These are phyloP conservation scores for Grosmannia serpens DNA, from an alignment of 2,329 filamentous ascomycete species.

Conservation along the genomic window DNA sequence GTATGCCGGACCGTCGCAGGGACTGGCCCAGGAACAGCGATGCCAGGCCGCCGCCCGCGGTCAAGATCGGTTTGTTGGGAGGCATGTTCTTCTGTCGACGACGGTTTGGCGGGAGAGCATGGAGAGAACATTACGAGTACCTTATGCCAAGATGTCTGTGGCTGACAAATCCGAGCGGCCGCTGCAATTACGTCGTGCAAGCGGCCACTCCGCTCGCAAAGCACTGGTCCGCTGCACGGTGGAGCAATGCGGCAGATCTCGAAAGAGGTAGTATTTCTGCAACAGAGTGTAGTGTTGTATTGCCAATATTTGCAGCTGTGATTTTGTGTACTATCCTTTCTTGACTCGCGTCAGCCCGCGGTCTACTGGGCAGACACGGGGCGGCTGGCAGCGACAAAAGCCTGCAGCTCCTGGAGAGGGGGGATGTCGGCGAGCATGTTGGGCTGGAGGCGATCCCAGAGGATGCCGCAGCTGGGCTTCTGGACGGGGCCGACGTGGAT, in stretches of 20 bases:
- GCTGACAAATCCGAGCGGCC: not conserved
- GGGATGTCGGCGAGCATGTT: constrained; percentile 3
- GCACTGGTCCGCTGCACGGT: too few species aligned
- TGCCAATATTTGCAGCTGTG: too few species aligned
- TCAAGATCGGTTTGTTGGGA: constrained; percentile 23
- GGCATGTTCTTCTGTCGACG: not conserved
- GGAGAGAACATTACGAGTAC: too few species aligned
- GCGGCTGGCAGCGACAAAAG: not conserved
- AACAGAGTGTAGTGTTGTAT: too few species aligned
- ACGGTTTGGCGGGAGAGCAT: too few species aligned
- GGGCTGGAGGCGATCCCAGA: constrained; percentile 1
- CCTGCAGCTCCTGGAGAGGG: constrained; percentile 2
- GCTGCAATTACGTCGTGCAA: too few species aligned
- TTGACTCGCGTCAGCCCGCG: too few species aligned
- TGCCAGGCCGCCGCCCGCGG: constrained; percentile 31
- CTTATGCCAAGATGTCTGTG: not conserved
- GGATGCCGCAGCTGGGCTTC: constrained; percentile 3
- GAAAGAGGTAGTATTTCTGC: too few species aligned
- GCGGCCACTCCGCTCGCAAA: too few species aligned
- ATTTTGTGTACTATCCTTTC: too few species aligned
- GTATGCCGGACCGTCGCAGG: constrained; percentile 28
- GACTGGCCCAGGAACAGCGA: constrained; percentile 33
- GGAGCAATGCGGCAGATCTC: too few species aligned
- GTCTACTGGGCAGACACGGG: not conserved
- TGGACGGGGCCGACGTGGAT: not conserved